Evolutionary conservation across 2,329 filamentous ascomycete genomes (phyloP), one percentile per base, ranked within the genome.

Genomic region (Huntiella savannae): DNA sequence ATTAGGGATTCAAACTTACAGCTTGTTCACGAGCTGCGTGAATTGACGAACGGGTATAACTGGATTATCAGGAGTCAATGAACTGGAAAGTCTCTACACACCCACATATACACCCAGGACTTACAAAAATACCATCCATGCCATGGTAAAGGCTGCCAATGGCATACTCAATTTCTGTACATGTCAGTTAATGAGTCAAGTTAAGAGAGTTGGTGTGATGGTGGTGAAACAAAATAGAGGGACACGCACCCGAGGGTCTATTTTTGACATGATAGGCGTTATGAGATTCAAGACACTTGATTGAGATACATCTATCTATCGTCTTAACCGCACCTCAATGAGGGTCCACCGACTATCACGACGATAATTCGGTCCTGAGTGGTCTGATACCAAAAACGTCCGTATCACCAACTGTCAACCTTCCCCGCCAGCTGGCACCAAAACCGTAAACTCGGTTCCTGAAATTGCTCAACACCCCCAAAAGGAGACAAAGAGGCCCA

Each of bases 101-200:
- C 6, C 2, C 22, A 28, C 3, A 2, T 28, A 28, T 28, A 7
- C 22, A 28, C 22, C 22, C 22, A 28, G 22, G 41, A 49, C 61
- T 54, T 57, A 67, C 59, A 65, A 65, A 48, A 72, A 66, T 16
- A 72, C 58, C 10, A 72, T 55, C 40, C 62, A 59, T 3, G 69
- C 69, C 69, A 73, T 73, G 13, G 66, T 67, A 50, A 71, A 70
- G 35, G 69, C 69, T 13, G 69, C 69, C 16, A 66, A 56, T 6
- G 69, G 69, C 45, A 67, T 66, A 49, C 66, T 65, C 47, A 71
- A 7, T 34, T 15, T 15, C 38, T 13, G 4, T 16, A 36, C 8
- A 12, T 33, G 50, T 51, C 51, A 33, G 33, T 13, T 15, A 16
- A 35, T n/a, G 33, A 17, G 33, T 37, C 36, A 41, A 32, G 22